Evolutionary conservation across 2,329 filamentous ascomycete species (phyloP).

Genomic region (Alternaria metachromatica): DNA sequence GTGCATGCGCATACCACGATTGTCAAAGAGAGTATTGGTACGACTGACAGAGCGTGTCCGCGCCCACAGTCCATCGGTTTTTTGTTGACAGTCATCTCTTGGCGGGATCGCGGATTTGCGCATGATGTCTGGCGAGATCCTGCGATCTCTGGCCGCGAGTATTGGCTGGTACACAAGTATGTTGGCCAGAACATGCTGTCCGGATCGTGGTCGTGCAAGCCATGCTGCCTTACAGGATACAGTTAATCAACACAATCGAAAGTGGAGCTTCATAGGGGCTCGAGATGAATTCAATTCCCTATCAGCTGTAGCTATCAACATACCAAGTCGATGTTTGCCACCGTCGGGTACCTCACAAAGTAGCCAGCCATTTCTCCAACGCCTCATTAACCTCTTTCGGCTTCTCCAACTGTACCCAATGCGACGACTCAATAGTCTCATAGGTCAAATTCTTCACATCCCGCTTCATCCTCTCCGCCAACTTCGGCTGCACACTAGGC

Average conservation of each 20-base stretch:
- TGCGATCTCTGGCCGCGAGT: not conserved
- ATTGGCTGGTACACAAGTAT: not conserved
- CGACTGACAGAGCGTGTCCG: not conserved
- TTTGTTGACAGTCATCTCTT: not conserved
- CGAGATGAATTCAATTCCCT: not conserved
- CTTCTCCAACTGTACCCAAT: constrained; percentile 41
- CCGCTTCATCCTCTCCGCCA: constrained; percentile 47
- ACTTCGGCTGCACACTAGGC: constrained; percentile 33
- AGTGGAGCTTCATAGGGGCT: too few species aligned
- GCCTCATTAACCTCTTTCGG: constrained; percentile 30
- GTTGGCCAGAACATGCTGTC: not conserved
- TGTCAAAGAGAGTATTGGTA: not conserved
- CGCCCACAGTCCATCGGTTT: not conserved
- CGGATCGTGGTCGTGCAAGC: not conserved
- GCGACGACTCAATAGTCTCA: constrained; percentile 51
- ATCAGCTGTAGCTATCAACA: not conserved
- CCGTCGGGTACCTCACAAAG: not conserved
- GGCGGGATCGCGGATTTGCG: not conserved
- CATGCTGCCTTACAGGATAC: not conserved
- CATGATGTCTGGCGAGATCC: not conserved
- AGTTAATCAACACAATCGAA: not conserved
- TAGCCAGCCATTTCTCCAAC: constrained; percentile 31
- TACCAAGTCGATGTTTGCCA: not conserved
- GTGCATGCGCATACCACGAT: not conserved
- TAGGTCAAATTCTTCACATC: constrained; percentile 50